Evolutionary conservation across 2,329 filamentous ascomycete species (phyloP).

Genomic region (Gaeumannomyces tritici): DNA sequence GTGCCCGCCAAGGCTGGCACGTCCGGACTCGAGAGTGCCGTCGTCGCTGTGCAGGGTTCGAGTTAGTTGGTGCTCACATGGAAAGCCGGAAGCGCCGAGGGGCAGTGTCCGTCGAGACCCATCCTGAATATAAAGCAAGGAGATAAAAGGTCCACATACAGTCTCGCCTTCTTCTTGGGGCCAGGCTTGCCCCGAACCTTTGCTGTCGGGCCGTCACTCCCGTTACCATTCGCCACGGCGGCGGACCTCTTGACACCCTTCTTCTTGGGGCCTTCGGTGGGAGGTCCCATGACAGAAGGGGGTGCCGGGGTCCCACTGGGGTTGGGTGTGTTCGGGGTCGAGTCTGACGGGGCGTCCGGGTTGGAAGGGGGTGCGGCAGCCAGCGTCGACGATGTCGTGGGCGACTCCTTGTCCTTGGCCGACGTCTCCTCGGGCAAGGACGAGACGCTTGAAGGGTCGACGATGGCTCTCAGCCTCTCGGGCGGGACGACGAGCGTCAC

Average conservation of each 20-base stretch:
- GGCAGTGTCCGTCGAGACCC: not conserved
- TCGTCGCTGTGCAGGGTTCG: conserved; percentile 39
- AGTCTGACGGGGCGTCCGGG: conserved; percentile 20
- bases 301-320: conserved; percentile 43
- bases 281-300: conserved; percentile 49
- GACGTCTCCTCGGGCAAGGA: conserved; percentile 29
- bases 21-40: conserved; percentile 42
- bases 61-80: not conserved
- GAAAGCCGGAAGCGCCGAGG: not conserved
- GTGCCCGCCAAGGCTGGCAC: conserved; percentile 39
- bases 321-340: conserved; percentile 49
- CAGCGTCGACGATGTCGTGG: not conserved
- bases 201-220: conserved; percentile 47
- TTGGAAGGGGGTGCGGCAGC: not conserved
- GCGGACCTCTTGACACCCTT: conserved; percentile 66
- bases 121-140: not conserved
- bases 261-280: conserved; percentile 57
- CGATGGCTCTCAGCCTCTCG: conserved; percentile 38
- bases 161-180: conserved; percentile 88
- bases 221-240: conserved; percentile 44
- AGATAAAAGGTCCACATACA: conserved; percentile 54
- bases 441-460: conserved; percentile 32
- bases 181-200: conserved; percentile 80
- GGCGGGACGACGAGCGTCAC: conserved; percentile 45
- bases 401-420: conserved; percentile 18